A percentile compares a stretch with the other conserved stretches of the same genome.
Conservation (phyloP, 148 eudicot genomes). For the Mesembryanthemum crystallinum region DNA sequence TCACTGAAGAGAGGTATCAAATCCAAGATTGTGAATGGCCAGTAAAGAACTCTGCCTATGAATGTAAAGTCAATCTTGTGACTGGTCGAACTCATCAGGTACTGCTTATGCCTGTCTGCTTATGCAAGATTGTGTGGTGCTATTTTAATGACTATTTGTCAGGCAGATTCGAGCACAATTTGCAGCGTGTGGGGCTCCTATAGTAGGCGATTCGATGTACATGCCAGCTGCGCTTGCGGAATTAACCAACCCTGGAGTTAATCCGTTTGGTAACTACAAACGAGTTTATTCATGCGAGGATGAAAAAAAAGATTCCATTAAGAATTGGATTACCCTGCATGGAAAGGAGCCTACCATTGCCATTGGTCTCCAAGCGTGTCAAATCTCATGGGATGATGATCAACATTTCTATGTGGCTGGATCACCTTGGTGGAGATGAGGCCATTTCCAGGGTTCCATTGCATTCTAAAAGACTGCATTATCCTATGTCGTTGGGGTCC, state of each 20-base stretch:
- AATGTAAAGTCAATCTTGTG: slow-evolving; percentile 83
- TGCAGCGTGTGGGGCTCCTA: slow-evolving; percentile 87
- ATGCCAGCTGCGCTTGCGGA: slow-evolving; percentile 85
- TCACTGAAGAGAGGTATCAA: slow-evolving; percentile 38
- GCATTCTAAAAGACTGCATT: neutral
- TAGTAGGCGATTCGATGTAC: slow-evolving; percentile 91
- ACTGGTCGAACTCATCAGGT: slow-evolving; percentile 99
- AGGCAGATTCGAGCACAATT: slow-evolving; percentile 86
- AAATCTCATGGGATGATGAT: slow-evolving; percentile 87
- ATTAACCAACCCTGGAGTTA: slow-evolving; percentile 49
- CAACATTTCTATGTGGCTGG: slow-evolving; percentile 64
- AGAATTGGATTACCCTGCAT: slow-evolving; percentile 67
- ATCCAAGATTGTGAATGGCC: slow-evolving; percentile 85
- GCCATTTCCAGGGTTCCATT: neutral
- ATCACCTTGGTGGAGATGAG: slow-evolving; percentile 92
- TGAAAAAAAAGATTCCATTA: slow-evolving; percentile 40
- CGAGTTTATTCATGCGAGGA: slow-evolving; percentile 37
- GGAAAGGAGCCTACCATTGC: slow-evolving; percentile 88
- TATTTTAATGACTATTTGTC: neutral
- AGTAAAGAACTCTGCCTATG: slow-evolving; percentile 63
- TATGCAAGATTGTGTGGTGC: neutral
- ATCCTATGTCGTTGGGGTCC: neutral
- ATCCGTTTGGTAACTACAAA: slow-evolving; percentile 62
- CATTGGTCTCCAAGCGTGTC: slow-evolving; percentile 93
- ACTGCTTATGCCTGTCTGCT: neutral